Conservation (phyloP, 441 rosid genomes). For the Melastoma candidum region DNA sequence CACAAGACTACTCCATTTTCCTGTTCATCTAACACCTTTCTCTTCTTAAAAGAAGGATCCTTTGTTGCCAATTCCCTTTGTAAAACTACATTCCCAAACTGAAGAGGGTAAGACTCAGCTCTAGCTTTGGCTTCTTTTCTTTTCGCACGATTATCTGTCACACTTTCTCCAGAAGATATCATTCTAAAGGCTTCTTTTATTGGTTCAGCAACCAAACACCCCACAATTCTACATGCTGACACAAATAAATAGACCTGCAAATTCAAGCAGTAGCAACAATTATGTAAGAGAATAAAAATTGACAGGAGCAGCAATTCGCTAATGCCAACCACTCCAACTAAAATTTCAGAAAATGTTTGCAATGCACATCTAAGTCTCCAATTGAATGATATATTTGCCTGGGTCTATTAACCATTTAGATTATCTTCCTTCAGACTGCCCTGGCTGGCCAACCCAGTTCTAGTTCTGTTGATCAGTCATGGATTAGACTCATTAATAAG, state of each 20-base stretch:
- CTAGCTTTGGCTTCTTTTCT: constrained; percentile 21
- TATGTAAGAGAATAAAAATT: too few relatives aligned
- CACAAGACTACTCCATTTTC: constrained; percentile 39
- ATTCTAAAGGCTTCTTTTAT: constrained; percentile 68
- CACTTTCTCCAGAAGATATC: constrained; percentile 25
- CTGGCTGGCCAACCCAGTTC: too few relatives aligned
- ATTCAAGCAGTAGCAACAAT: too few relatives aligned
- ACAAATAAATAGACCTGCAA: constrained; percentile 62
- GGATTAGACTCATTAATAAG: too few relatives aligned
- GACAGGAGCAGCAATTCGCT: too few relatives aligned
- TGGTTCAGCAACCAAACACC: constrained; percentile 71
- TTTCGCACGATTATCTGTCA: constrained; percentile 10
- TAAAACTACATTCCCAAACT: constrained; percentile 51
- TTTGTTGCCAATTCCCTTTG: constrained; percentile 48
- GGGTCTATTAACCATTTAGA: too few relatives aligned
- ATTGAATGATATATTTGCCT: too few relatives aligned
- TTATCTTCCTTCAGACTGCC: too few relatives aligned
- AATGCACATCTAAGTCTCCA: too few relatives aligned
- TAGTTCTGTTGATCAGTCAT: too few relatives aligned
- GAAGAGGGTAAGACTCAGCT: constrained; percentile 34
- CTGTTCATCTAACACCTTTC: constrained; percentile 16
- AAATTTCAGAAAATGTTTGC: too few relatives aligned
- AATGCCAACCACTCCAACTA: too few relatives aligned
- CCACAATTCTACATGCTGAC: constrained; percentile 44
- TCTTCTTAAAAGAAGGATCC: constrained; percentile 16